These are phyloP conservation scores for Amanita jacksonii DNA, from an alignment of 768 basidiomycete genomes.

Conservation along the genomic window DNA sequence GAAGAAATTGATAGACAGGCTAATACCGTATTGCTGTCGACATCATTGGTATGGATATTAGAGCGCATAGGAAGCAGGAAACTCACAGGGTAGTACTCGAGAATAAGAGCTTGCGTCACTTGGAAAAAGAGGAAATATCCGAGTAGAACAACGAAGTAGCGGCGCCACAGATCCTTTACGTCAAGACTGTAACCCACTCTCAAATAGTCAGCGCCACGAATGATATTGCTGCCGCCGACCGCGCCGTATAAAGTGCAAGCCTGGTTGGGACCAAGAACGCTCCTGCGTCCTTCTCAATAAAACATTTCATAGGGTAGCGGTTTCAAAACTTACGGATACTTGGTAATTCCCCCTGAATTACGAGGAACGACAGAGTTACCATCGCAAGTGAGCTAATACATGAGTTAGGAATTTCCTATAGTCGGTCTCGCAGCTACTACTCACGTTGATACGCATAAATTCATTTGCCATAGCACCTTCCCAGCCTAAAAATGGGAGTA, in stretches of 20 bases:
- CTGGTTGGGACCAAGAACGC: conserved; percentile 54
- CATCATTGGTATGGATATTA: conserved; percentile 7
- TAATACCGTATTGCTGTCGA: conserved; percentile 38
- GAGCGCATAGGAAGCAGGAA: background rate
- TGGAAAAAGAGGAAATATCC: conserved; percentile 67
- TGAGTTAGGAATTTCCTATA: conserved; percentile 2
- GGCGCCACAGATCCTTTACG: conserved; percentile 48
- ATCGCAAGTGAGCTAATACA: conserved; percentile 47
- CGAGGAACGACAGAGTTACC: conserved; percentile 58
- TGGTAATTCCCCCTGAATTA: conserved; percentile 42
- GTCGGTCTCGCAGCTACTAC: conserved; percentile 13
- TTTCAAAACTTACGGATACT: conserved; percentile 47
- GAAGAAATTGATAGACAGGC: conserved; percentile 44
- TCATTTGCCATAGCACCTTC: conserved; percentile 80
- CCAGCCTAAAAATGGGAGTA: conserved; percentile 38
- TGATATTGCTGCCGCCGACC: conserved; percentile 38
- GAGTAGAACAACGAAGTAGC: conserved; percentile 60
- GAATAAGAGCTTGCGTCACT: conserved; percentile 52
- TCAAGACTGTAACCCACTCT: conserved; percentile 40
- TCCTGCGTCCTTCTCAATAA: conserved; percentile 23
- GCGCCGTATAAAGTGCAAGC: conserved; percentile 73
- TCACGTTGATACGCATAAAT: conserved; percentile 58
- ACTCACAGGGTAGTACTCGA: conserved; percentile 57
- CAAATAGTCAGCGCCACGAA: conserved; percentile 57
- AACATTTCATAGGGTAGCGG: background rate